Evolutionary conservation across 2,329 filamentous ascomycete species (phyloP).

Genomic region (Leptographium wingfieldii): DNA sequence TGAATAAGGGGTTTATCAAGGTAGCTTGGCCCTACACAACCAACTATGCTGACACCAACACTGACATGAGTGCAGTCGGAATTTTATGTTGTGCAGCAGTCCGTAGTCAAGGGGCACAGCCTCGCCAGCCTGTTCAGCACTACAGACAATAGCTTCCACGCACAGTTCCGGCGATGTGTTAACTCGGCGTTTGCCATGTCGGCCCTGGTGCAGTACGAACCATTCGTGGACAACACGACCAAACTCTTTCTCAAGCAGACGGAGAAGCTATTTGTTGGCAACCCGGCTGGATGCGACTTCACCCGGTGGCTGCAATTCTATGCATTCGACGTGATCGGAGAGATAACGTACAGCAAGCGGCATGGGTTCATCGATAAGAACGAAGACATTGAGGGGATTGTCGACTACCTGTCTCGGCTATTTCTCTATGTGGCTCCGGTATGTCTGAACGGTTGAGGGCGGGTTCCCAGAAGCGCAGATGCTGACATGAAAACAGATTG

Average conservation of each 20-base stretch:
- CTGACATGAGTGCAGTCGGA: conserved; percentile 43
- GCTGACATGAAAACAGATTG: conserved; percentile 34
- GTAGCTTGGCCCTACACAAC: conserved; percentile 24
- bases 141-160: conserved; percentile 62
- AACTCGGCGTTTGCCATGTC: conserved; percentile 70
- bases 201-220: conserved; percentile 64
- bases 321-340: conserved; percentile 70
- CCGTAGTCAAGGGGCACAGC: conserved; percentile 53
- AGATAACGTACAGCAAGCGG: conserved; percentile 63
- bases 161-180: conserved; percentile 60
- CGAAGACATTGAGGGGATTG: conserved; percentile 63
- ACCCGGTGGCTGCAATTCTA: conserved; percentile 67
- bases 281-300: conserved; percentile 43
- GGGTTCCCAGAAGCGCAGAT: background rate
- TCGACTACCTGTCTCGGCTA: conserved; percentile 48
- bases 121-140: conserved; percentile 67
- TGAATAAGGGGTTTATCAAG: conserved; percentile 73
- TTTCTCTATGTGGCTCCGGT: conserved; percentile 59
- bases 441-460: background rate
- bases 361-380: conserved; percentile 66
- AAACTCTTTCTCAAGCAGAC: conserved; percentile 56
- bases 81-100: conserved; percentile 70
- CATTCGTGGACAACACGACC: conserved; percentile 64
- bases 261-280: conserved; percentile 37
- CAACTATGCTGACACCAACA: too few species aligned